Base-by-base conservation (phyloP, 78 protist species). In the Chrysochromulina tobinii region DNA sequence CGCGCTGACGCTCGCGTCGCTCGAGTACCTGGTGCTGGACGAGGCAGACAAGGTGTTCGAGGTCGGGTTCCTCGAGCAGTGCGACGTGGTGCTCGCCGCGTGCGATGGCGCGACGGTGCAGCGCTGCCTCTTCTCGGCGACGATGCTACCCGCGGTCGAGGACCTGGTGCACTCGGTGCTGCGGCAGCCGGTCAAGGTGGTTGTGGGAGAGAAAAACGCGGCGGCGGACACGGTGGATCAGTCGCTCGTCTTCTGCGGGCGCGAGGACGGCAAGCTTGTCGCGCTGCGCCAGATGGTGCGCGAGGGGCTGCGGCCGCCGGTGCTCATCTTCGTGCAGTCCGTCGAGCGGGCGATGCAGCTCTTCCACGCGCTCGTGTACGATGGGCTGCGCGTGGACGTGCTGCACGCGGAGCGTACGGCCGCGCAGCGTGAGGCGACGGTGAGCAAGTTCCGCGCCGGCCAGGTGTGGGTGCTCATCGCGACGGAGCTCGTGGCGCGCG, bases 121-220 rank as follows among this genome's bases (percentile, higher is more conserved):
- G 94, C 99, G 98, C 57, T 96, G 95, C 88, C 95, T 99, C 55
- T 96, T 99, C 94, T 96, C 98, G 38, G 99, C 99, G 90, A 99
- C 99, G 91, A 97, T 99, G 98, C 99, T 99, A 25, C 67, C 77
- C 11, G 94, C 95, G 20, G 97, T 99, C 66, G 94, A 99, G 54
- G 98, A 97, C 86, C 93, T 99, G 87, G 97, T 99, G 58, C 55
- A 81, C 59, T 91, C 90, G 86, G 98, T 99, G 94, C 98, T 99
- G 99, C 92, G 97, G 61, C 94, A 98, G 61, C 99, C 99, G 79
- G 92, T 97, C 23, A 14, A 18, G 50, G n/a, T 86, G 57, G n/a
- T 17, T 21, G 58, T 86, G 23, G 89, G 51, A n/a, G 91, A 50
- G 17, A 0, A 15, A 4, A 95, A 96, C 87, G 61, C 98, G 15